Base-by-base conservation (phyloP, 805 yeast species). In the Candida chilensis region DNA sequence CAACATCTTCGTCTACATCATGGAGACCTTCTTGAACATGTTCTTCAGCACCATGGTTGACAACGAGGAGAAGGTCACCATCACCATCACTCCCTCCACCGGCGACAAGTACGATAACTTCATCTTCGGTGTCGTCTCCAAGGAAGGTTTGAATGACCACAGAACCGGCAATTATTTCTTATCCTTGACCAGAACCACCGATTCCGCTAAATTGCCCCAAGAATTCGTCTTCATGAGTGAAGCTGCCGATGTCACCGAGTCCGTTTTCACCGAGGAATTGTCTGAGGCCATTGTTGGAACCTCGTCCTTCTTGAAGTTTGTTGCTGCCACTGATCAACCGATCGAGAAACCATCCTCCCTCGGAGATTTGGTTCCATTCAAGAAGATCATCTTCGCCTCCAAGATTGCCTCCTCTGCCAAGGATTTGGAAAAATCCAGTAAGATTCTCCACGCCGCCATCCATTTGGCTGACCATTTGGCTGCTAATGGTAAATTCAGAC, bases 221-320 rank as follows among this genome's bases (percentile, higher is more conserved):
- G 74, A 81, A 39, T 83, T 69, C 48, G 95, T 85, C 17, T 85
- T 74, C 59, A 88, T 92, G 97, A 66, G 82, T 43, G 99, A 92
- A 64, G 74, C 74, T 34, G 67, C 77, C 37, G 97, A 90, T 52
- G 66, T 84, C 60, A 86, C 79, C 40, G 85, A 75, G 4, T 60
- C 72, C 34, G 58, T 83, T 31, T 65, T 69, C 40, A 67, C 75
- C 31, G 58, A 61, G 17, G 71, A 68, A 37, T 50, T 78, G 31
- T 55, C 60, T 17, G 61, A 62, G 19, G 57, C 73, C 18, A 48
- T 75, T 35, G 38, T 45, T 10, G 60, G 58, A 27, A 47, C 70
- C 17, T 29, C 36, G 10, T 37, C 45, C 22, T 57, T 73, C 36
- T 57, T 92, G 46, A 74, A 76, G 47, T 81, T 52, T 47, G 49